Percentiles rank a stretch among this genome's conserved stretches.
Conservation (phyloP, 345 rosid species). For the Arabis hirsuta region DNA sequence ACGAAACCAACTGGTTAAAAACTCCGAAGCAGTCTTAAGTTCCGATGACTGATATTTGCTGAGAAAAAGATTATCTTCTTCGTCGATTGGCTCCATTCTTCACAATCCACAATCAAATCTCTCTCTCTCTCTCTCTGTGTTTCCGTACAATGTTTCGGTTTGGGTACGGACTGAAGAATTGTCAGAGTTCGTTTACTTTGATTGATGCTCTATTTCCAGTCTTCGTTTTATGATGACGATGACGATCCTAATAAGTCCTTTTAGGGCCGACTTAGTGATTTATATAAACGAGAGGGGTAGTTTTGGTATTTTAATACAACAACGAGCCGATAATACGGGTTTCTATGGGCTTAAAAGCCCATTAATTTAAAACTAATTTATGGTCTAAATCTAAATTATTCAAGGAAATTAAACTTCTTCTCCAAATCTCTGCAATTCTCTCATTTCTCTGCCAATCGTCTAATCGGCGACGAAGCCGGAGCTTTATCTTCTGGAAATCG, state of each 20-base stretch:
- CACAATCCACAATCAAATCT: background rate
- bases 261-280: background rate
- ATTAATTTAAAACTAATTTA: background rate
- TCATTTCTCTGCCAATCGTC: background rate
- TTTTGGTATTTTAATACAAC: background rate
- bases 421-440: slow-evolving; percentile 8
- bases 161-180: slow-evolving; percentile 24
- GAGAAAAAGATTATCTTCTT: slow-evolving; percentile 67
- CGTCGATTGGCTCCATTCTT: slow-evolving; percentile 31
- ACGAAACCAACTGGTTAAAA: slow-evolving; percentile 76
- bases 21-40: slow-evolving; percentile 80
- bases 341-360: slow-evolving; percentile 23
- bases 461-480: slow-evolving; percentile 11
- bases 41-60: slow-evolving; percentile 65
- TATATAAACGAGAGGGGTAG: background rate
- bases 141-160: slow-evolving; percentile 22
- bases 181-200: slow-evolving; percentile 40
- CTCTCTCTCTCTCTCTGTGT: slow-evolving; percentile 50
- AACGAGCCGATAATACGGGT: background rate
- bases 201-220: background rate
- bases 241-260: background rate
- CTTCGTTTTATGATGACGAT: no score
- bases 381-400: background rate
- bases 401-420: background rate
- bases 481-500: slow-evolving; percentile 4